Evolutionary conservation across 2,329 filamentous ascomycete species (phyloP).

Genomic region (Anisogramma anomala): DNA sequence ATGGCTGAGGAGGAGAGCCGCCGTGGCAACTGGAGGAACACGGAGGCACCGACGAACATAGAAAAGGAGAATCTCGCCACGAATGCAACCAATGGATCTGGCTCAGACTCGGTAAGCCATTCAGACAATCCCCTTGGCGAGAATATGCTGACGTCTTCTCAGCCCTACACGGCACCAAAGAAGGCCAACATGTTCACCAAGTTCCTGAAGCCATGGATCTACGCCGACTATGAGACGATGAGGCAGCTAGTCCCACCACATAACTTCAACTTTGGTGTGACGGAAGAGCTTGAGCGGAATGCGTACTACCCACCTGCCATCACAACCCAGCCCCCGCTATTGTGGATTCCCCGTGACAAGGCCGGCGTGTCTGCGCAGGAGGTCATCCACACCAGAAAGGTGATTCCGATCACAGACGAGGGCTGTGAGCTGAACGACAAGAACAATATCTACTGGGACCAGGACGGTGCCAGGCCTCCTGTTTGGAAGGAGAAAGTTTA

Average conservation of each 20-base stretch:
- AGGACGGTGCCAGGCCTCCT: slow-evolving; percentile 23
- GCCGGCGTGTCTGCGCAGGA: slow-evolving; percentile 69
- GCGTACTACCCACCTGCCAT: slow-evolving; percentile 68
- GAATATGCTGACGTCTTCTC: not conserved
- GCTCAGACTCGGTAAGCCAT: slow-evolving; percentile 16
- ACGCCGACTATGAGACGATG: slow-evolving; percentile 60
- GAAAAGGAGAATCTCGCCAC: slow-evolving; percentile 6
- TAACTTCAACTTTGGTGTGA: slow-evolving; percentile 44
- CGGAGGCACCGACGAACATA: slow-evolving; percentile 14
- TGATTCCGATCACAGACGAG: slow-evolving; percentile 72
- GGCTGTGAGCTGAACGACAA: slow-evolving; percentile 61
- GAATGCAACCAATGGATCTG: slow-evolving; percentile 18
- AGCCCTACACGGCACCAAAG: slow-evolving; percentile 24
- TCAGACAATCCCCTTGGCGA: not conserved
- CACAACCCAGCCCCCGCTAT: slow-evolving; percentile 46
- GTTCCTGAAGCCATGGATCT: slow-evolving; percentile 69
- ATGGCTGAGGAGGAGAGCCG: slow-evolving; percentile 34
- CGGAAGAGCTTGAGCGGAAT: slow-evolving; percentile 47
- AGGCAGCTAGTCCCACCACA: slow-evolving; percentile 56
- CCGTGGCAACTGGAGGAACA: slow-evolving; percentile 19
- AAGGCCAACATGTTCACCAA: slow-evolving; percentile 48
- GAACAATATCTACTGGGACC: slow-evolving; percentile 34
- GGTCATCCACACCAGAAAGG: slow-evolving; percentile 55
- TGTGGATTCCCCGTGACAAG: slow-evolving; percentile 77
- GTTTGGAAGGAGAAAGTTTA: slow-evolving; percentile 27